Evolutionary conservation across 2,329 filamentous ascomycete species (phyloP), one percentile per base, ranked within the genome.

Genomic region (Lecanicillium sp.): DNA sequence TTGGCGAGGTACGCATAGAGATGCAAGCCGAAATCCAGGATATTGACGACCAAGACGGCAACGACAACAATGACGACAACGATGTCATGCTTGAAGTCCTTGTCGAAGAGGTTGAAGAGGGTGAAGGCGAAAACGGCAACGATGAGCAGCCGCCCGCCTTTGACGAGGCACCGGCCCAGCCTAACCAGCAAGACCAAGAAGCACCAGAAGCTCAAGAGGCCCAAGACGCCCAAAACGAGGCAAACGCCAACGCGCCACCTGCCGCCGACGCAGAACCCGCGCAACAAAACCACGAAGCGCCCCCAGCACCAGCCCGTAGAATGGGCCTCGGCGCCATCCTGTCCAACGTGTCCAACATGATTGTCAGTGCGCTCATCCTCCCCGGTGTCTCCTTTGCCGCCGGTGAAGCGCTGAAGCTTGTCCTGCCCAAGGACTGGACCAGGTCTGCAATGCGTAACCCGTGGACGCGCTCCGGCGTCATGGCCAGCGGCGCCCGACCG

Each of bases 301-400:
- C 60, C 1, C 55, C 53, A 33, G 55, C 62, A 5, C 59, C 61
- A 0, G 57, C 56, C 13, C 51, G 52, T 9, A 50, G 57, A 4
- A 52, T 54, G 17, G 55, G 59, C 17, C 41, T 65, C 17, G 59
- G 60, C 30, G 52, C 50, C 12, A 56, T 65, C 13, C 49, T 73
- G 2, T 59, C 61, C 1, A 61, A 61, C 32, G 50, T 73, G 5
- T 62, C 71, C 22, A 71, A 73, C 51, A 64, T 67, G 29, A 58
- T 77, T 7, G 66, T 72, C 20, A 67, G 68, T 12, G 67, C 72
- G 2, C 62, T 98, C 3, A 68, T 94, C 11, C 87, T 94, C 53
- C 92, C 92, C 0, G 79, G 78, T 10, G 78, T 97, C 32, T 88
- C 87, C 0, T 84, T 81, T 20, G 72, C 77, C 12, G 78, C 87